Percentiles rank a stretch among this genome's conserved stretches.
Evolutionary conservation across 2,329 filamentous ascomycete species (phyloP).

Genomic region (Ambrosiella beaveri): DNA sequence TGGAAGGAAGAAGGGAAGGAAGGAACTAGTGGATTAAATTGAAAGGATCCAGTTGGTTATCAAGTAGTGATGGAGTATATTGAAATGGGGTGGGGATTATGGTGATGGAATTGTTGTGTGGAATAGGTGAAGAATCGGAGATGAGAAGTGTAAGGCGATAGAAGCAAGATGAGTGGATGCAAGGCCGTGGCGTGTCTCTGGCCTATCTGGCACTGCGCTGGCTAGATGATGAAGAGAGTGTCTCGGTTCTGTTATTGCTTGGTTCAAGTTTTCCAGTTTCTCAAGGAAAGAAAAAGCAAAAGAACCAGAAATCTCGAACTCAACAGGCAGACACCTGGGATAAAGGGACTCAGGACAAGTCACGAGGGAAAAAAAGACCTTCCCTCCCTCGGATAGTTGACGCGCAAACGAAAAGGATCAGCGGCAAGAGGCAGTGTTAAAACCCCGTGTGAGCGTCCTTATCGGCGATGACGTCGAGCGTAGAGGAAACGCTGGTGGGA

Average conservation of each 20-base stretch:
- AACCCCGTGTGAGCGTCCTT: background rate
- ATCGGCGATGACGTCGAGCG: too few species aligned
- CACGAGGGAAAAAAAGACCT: background rate
- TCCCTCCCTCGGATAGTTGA: background rate
- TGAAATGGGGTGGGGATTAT: background rate
- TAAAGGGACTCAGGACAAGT: too few species aligned
- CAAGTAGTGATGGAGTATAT: background rate
- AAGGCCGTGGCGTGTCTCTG: too few species aligned
- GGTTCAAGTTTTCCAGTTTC: too few species aligned
- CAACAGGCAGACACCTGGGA: too few species aligned
- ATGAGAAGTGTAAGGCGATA: background rate
- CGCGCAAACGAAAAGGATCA: background rate
- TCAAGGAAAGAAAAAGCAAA: too few species aligned
- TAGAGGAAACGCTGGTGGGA: too few species aligned
- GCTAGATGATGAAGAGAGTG: too few species aligned
- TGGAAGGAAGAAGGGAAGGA: background rate
- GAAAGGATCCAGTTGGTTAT: background rate
- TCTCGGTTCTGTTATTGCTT: too few species aligned
- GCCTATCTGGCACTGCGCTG: too few species aligned
- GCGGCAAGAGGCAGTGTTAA: background rate
- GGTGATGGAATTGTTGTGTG: background rate
- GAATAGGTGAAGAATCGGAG: background rate
- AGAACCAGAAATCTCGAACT: too few species aligned
- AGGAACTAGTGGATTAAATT: background rate
- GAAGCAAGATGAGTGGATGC: background rate